phyloP scores from a whole-genome alignment of 768 basidiomycete genomes.

The Naganishia randhawae region DNA sequence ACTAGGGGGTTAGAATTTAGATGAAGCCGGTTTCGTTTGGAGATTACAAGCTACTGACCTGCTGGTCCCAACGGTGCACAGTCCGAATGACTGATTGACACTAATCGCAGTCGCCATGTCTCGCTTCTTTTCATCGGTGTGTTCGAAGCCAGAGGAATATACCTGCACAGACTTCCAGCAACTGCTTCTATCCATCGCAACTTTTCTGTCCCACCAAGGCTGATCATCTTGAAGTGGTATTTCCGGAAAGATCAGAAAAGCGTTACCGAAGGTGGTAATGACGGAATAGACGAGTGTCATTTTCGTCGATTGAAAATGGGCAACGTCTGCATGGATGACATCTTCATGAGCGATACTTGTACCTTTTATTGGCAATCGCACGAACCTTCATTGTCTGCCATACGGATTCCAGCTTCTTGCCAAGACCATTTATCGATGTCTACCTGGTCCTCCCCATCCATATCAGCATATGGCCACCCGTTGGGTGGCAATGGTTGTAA shows the following conservation, averaged over 20 bases:
- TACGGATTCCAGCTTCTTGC: constrained; percentile 1
- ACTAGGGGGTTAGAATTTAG: constrained; percentile 14
- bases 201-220: neutral
- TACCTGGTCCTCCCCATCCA: constrained; percentile 12
- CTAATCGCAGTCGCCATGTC: constrained; percentile 54
- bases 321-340: neutral
- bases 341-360: neutral
- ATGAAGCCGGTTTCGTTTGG: constrained; percentile 13
- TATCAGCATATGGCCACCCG: neutral
- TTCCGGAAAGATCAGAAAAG: constrained; percentile 2
- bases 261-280: constrained; percentile 5
- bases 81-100: constrained; percentile 73
- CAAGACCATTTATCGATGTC: constrained; percentile 15
- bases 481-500: neutral
- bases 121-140: constrained; percentile 18
- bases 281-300: neutral
- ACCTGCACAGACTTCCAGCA: constrained; percentile 11
- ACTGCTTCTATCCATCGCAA: neutral
- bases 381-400: neutral
- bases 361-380: neutral
- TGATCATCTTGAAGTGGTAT: neutral
- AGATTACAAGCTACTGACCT: constrained; percentile 54
- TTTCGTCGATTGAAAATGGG: neutral
- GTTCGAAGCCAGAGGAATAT: neutral
- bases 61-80: constrained; percentile 73